Percentiles rank a stretch among this genome's conserved stretches.
phyloP scores from a whole-genome alignment of 768 basidiomycete species.

The Pleurotus cornucopiae region DNA sequence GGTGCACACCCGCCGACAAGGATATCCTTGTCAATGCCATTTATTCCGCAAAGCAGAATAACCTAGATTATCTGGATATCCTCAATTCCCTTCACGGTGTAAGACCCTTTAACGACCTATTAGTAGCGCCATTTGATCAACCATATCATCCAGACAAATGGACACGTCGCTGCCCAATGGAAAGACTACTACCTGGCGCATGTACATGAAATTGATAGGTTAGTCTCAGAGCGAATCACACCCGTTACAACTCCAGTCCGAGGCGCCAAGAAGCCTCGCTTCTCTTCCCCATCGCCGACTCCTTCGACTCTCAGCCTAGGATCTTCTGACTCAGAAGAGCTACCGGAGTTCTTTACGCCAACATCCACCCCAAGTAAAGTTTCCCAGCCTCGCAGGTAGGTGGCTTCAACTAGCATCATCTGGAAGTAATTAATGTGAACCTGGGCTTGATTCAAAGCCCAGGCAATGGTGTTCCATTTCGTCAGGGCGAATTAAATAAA shows the following conservation, averaged over 20 bases:
- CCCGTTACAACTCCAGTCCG: neutral
- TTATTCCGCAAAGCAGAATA: slow-evolving; percentile 31
- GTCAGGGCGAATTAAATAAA: too few species aligned
- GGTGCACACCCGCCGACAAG: slow-evolving; percentile 44
- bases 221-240: slow-evolving; percentile 14
- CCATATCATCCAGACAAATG: slow-evolving; percentile 31
- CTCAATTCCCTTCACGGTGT: slow-evolving; percentile 68
- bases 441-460: too few species aligned
- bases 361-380: too few species aligned
- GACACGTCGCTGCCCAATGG: slow-evolving; percentile 63
- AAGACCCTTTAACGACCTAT: slow-evolving; percentile 14
- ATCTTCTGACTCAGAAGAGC: too few species aligned
- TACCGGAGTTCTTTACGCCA: too few species aligned
- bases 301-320: neutral
- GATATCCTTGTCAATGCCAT: slow-evolving; percentile 50
- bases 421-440: too few species aligned
- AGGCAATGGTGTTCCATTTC: too few species aligned
- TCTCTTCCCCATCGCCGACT: neutral
- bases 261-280: neutral
- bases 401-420: too few species aligned
- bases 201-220: slow-evolving; percentile 51
- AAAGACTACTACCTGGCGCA: slow-evolving; percentile 79
- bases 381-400: too few species aligned
- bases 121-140: neutral
- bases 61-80: slow-evolving; percentile 58